Evolutionary conservation across 108 stramenopile genomes (phyloP), one percentile per base, ranked within the genome.

Genomic region (Cyclotella choctawhatcheeana): DNA sequence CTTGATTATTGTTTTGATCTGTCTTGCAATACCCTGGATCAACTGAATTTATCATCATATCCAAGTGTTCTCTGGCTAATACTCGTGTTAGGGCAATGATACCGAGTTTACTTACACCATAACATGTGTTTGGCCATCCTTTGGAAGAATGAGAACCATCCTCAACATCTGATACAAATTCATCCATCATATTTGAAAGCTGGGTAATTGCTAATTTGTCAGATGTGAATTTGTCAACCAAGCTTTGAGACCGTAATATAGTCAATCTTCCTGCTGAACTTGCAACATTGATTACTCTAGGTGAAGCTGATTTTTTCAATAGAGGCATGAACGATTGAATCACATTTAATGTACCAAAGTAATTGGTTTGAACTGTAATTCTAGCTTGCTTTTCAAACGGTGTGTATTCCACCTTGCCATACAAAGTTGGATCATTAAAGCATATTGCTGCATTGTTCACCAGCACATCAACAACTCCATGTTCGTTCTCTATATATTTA

Each of bases 71-170:
- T 44, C 86, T 43, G 30, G 84, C 86, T 20, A 88, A 44, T 17
- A 92, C 59, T 32, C 84, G 78, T 34, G 88, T 90, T 54, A 86
- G 58, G 14, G 91, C 91, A 52, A 93, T 91, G 52, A 93, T 71
- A 0, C 87, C 89, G 24, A 91, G 52, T 64, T 93, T 93, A 51
- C 90, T 90, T 37, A 91, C 75, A 7, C 92, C 92, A 54, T 93
- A 91, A 44, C 89, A 86, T 2, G 92, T 87, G 70, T 84, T 86
- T 17, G 92, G 89, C 92, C 92, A 93, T 14, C 92, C 92, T 29
- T 80, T 65, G 27, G 58, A 31, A 0, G 32, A 14, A 67, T 93
- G 92, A 10, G 64, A 81, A 5, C 86, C 90, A 34, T 44, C 58
- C 56, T 85, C 66, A 3, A 88, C 92, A 53, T 70, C 84, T 3